A percentile compares a stretch with the other conserved stretches of the same genome.
phyloP scores from a whole-genome alignment of 2,329 filamentous ascomycete species.

The Akanthomyces dipterigenus region DNA sequence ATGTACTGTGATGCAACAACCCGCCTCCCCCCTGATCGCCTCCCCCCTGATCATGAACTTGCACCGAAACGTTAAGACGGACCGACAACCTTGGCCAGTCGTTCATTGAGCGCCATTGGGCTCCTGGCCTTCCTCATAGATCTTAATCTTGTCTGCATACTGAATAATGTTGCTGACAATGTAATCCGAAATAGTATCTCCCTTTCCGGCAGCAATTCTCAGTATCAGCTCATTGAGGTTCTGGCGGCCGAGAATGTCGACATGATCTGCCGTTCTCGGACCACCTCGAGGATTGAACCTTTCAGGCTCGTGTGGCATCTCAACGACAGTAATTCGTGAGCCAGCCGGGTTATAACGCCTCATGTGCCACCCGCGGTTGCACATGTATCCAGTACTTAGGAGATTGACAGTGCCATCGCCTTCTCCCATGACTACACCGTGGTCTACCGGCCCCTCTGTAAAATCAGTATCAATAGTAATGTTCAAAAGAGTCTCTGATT shows the following conservation, averaged over 20 bases:
- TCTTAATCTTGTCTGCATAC: slow-evolving; percentile 77
- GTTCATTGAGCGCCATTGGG: background rate
- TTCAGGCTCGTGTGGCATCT: slow-evolving; percentile 96
- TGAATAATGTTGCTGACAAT: slow-evolving; percentile 75
- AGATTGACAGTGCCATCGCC: slow-evolving; percentile 94
- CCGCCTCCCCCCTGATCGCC: background rate
- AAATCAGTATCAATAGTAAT: slow-evolving; percentile 65
- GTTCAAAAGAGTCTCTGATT: slow-evolving; percentile 60
- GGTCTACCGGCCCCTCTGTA: slow-evolving; percentile 60
- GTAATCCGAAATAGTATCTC: slow-evolving; percentile 68
- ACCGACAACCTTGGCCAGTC: background rate
- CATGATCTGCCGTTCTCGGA: slow-evolving; percentile 75
- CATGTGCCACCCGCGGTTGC: slow-evolving; percentile 87
- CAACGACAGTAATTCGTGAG: slow-evolving; percentile 73
- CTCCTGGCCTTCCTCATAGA: slow-evolving; percentile 56
- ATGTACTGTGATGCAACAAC: background rate
- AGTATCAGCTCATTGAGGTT: slow-evolving; percentile 88
- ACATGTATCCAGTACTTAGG: slow-evolving; percentile 94
- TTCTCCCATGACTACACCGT: slow-evolving; percentile 90
- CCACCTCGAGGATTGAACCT: slow-evolving; percentile 76
- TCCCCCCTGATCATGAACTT: background rate
- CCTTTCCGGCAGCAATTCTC: slow-evolving; percentile 76
- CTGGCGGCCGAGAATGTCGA: slow-evolving; percentile 87
- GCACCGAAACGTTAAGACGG: slow-evolving; percentile 2
- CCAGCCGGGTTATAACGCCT: slow-evolving; percentile 88